Base-by-base conservation (phyloP, 1,284 basidiomycete species). In the Puccinia horiana region DNA sequence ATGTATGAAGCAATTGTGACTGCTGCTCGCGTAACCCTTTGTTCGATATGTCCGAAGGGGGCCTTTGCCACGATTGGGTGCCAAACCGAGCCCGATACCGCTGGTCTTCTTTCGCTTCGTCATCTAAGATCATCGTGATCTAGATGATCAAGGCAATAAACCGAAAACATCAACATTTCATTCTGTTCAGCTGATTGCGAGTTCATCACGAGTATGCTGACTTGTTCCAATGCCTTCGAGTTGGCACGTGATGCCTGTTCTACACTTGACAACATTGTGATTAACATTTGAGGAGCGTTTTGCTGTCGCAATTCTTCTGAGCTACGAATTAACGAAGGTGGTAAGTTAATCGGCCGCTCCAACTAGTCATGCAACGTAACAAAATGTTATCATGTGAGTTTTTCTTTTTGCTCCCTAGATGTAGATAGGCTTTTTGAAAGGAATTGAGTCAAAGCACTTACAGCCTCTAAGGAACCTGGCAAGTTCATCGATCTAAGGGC, bases 101-200 rank as follows among this genome's bases (percentile, higher is more conserved):
- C 69, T 94, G 94, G 85, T 98, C 94, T 86, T 96, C 94, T 4
- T 92, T 92, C 26, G 93, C 93, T 87, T 98, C 96, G 78, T 91
- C 91, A 85, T 96, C 94, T 14, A 98, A 88, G 18, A 95, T 91
- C n/a, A 18, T 73, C 20, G 61, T 61, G 65, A 82, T 67, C 81
- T 82, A n/a, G 0, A 42, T n/a, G 6, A 40, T 40, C 35, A 23
- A 18, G n/a, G 32, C 23, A 29, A 74, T 52, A 74, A 37, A 67
- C 29, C 5, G 18, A 23, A n/a, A 2, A 12, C 52, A 61, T 44
- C 18, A 76, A 47, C 29, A 14, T 11, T 11, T 16, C 77, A 32
- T 35, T 44, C 18, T 20, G 18, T 42, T 37, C 20, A 83, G 23
- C n/a, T 35, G 32, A 61, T 20, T 16, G 52, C 18, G n/a, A 54